Base-by-base conservation (phyloP, 2,329 filamentous ascomycete species). In the Aspergillus fischeri region DNA sequence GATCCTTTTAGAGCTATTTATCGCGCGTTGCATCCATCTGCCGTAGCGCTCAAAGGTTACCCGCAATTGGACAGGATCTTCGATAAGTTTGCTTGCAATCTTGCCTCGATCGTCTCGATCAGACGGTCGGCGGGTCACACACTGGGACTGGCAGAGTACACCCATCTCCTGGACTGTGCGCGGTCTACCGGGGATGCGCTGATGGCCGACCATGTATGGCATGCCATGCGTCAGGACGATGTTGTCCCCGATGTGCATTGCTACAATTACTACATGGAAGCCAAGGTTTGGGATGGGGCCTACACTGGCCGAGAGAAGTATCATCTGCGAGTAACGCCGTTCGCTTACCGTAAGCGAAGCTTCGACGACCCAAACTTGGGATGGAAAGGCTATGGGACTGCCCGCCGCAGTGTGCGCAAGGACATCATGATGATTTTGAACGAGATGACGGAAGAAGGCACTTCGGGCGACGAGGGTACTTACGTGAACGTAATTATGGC, bases 251-350 rank as follows among this genome's bases (percentile, higher is more conserved):
- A 82, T 63, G 63, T 76, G 2, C 71, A 73, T 55, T 83, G 81
- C 65, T 86, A 81, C 65, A 86, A 86, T 56, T 70, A 79, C 58
- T 81, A 78, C 55, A 78, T 86, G 71, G 78, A 77, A 20, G 75
- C 79, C 1, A 71, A 75, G 49, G 73, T 80, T 42, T 84, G 80
- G 78, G 70, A 81, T 32, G 68, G 70, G 35, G 64, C 69, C 4
- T 73, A 76, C 32, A 69, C 73, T 24, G 68, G 78, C n/a, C 55
- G 63, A 53, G 68, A 78, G 65, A 68, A 74, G 67, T 72, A 77
- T 67, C 65, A 66, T 24, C 42, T 77, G 35, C 70, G 75, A 28
- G 67, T 77, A 7, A 69, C 67, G 20, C 70, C 69, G 1, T 67
- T 58, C 52, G 52, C 60, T 27, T 75, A 73, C 59, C 64, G 57